Evolutionary conservation across 768 basidiomycete species (phyloP), one percentile per base, ranked within the genome.

Genomic region (Tephrocybe sp.): DNA sequence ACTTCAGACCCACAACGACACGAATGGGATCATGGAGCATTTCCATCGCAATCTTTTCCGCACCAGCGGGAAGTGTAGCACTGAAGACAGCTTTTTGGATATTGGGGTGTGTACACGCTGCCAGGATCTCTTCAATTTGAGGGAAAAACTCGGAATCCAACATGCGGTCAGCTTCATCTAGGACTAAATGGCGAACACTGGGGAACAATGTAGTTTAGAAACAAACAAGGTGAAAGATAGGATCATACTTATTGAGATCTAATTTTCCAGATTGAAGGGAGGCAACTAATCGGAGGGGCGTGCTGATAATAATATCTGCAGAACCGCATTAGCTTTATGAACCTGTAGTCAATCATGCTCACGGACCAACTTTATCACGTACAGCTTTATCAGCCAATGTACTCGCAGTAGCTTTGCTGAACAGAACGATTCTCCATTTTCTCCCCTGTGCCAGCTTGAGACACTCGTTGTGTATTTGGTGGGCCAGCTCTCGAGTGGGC

Each of bases 1-100:
- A 94, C 94, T 97, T 99, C 41, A 95, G 72, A 29, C 97, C 97
- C 23, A 97, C 94, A n/a, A 98, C 91, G 10, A 97, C 82, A 9
- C 97, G 83, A 44, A 97, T 84, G 3, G 93, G 91, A 60, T 95
- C 82, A 4, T 74, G 76, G 25, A 98, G 74, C 77, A 94, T 88
- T 19, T 76, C 77, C 80, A 93, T 84, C 0, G 93, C 93, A 22
- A 93, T 70, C 60, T 86, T 89, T 65, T 99, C 97, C 1, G 81
- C 86, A 9, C 84, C 82, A 10, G 90, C 84, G 15, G 95, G 95
- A 37, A 99, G 80, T 0, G 97, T 99, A 1, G 97, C 97, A 58
- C 91, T 94, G 65, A 98, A 93, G 16, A 97, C 84, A 2, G 88
- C 88, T 59, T 93, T 97, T 63, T 91, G 91, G 1, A 94, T 54